Conservation (phyloP, 371 early-diverging fungal genomes). For the Apophysomyces sp. region DNA sequence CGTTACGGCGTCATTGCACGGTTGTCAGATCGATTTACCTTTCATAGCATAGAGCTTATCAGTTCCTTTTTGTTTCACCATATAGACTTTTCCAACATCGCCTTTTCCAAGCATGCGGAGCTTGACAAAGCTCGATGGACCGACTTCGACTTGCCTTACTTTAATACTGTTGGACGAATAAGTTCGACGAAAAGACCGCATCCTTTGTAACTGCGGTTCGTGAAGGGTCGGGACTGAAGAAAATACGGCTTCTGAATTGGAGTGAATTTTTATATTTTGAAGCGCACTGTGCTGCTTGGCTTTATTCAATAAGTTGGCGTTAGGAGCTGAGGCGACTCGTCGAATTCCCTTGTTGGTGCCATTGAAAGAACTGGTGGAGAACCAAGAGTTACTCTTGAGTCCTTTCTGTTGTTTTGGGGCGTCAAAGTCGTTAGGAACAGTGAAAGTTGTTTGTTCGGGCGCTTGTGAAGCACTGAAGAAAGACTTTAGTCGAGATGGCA, state of each 20-base stretch:
- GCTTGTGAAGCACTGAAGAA: constrained; percentile 20
- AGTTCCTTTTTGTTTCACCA: constrained; percentile 83
- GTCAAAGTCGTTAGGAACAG: constrained; percentile 35
- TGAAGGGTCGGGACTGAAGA: constrained; percentile 16
- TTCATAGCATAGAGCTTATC: constrained; percentile 91
- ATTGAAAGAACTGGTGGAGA: constrained; percentile 17
- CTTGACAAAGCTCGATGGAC: constrained; percentile 82
- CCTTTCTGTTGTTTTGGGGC: constrained; percentile 25
- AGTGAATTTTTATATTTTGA: not conserved
- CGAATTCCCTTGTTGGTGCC: constrained; percentile 36
- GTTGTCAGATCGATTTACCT: constrained; percentile 29
- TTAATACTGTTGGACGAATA: constrained; percentile 79
- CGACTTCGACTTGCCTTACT: constrained; percentile 74
- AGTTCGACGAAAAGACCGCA: constrained; percentile 33
- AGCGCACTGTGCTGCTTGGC: constrained; percentile 12
- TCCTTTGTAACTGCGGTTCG: constrained; percentile 8
- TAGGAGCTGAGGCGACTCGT: constrained; percentile 57
- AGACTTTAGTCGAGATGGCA: constrained; percentile 37
- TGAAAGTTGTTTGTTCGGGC: constrained; percentile 18
- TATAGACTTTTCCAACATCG: constrained; percentile 93
- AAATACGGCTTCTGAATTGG: constrained; percentile 2
- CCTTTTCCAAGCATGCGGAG: constrained; percentile 88
- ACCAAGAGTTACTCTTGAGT: constrained; percentile 48
- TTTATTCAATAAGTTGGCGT: constrained; percentile 34
- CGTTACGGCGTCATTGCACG: not conserved